phyloP scores from a whole-genome alignment of 345 rosid genomes.

The Lenwebbia sp. region DNA sequence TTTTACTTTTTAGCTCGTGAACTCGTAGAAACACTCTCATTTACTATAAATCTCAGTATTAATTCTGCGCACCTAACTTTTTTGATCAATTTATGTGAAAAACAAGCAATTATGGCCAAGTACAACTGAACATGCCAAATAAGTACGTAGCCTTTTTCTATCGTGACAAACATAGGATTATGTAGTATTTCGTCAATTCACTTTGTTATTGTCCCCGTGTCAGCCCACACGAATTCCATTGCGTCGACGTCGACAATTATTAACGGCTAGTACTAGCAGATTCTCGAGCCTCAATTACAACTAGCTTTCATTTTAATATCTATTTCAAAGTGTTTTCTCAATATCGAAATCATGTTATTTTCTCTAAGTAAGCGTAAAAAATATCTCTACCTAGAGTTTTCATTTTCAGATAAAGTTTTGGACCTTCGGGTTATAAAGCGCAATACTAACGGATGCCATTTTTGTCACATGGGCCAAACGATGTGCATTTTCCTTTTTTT shows the following conservation, averaged over 20 bases:
- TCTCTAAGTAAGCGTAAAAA: not conserved
- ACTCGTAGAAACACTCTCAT: not conserved
- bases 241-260: accelerated
- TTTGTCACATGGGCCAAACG: not conserved
- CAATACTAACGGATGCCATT: not conserved
- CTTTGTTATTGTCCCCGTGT: not conserved
- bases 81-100: not conserved
- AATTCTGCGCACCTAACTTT: not conserved
- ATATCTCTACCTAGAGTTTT: not conserved
- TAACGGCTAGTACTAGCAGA: not conserved
- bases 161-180: not conserved
- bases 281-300: not conserved
- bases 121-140: not conserved
- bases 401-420: not conserved
- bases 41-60: not conserved
- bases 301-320: not conserved
- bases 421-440: not conserved
- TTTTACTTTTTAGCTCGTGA: not conserved
- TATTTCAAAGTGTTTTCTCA: not conserved
- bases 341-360: not conserved
- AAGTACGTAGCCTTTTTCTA: not conserved
- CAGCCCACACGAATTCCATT: not conserved
- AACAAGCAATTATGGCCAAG: not conserved
- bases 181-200: not conserved
- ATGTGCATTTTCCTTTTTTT: not conserved